Conservation (phyloP, 2,329 filamentous ascomycete species). For the Paecilomyces formosus region DNA sequence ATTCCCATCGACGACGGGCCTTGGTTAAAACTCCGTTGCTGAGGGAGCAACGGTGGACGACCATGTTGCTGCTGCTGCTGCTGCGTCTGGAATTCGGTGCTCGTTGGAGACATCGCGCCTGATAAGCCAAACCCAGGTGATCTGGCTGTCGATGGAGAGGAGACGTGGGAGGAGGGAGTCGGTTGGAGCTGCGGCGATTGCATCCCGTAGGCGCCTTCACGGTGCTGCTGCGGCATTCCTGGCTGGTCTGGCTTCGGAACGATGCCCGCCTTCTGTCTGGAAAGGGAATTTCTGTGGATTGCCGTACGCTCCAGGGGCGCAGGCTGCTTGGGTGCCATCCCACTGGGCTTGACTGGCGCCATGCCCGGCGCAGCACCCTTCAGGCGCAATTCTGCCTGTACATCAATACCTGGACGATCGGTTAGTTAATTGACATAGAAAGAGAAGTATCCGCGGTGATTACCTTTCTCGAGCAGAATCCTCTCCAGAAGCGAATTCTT, state of each 20-base stretch:
- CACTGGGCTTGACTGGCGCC: conserved; percentile 55
- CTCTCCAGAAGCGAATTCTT: conserved; percentile 96
- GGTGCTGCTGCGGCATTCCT: conserved; percentile 42
- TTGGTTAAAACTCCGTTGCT: conserved; percentile 27
- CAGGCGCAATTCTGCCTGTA: conserved; percentile 87
- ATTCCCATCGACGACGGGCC: conserved; percentile 27
- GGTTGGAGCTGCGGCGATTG: conserved; percentile 69
- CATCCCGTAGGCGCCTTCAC: conserved; percentile 28
- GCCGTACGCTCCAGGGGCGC: conserved; percentile 74
- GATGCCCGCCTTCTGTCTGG: conserved; percentile 65
- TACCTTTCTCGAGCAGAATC: conserved; percentile 93
- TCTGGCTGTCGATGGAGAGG: conserved; percentile 56
- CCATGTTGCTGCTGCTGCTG: conserved; percentile 47
- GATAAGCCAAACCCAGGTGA: conserved; percentile 56
- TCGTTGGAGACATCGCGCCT: conserved; percentile 55
- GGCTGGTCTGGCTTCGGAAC: conserved; percentile 56
- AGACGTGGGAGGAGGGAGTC: conserved; percentile 72
- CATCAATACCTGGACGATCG: conserved; percentile 69
- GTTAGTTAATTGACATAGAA: background rate
- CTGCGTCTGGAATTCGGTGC: conserved; percentile 48
- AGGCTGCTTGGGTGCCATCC: conserved; percentile 62
- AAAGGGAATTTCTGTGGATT: conserved; percentile 66
- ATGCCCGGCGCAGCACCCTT: conserved; percentile 85
- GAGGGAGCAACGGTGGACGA: conserved; percentile 40
- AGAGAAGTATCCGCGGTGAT: background rate